These are phyloP conservation scores for Xylariaceae sp. DNA, from an alignment of 2,329 filamentous ascomycete species.

Conservation along the genomic window DNA sequence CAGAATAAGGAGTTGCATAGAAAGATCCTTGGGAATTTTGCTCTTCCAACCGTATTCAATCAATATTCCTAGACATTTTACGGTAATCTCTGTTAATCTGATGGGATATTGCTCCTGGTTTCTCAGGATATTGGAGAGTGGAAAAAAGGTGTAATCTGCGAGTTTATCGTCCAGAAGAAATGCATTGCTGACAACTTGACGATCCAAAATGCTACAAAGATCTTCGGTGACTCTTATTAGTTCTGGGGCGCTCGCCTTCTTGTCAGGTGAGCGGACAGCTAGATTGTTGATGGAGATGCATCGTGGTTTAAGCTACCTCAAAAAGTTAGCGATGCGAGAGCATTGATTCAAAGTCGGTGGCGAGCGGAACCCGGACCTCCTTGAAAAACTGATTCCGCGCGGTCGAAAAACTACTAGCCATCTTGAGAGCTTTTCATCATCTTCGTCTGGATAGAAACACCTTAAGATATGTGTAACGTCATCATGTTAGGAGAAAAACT, in stretches of 20 bases:
- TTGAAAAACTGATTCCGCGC: constrained; percentile 38
- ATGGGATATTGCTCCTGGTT: constrained; percentile 72
- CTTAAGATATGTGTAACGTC: background rate
- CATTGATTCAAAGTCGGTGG: background rate
- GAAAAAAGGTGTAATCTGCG: constrained; percentile 94
- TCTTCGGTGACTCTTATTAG: constrained; percentile 50
- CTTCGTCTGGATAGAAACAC: background rate
- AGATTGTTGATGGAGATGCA: constrained; percentile 64
- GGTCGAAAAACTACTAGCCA: constrained; percentile 28
- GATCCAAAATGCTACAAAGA: constrained; percentile 50
- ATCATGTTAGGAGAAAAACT: background rate
- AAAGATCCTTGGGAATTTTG: constrained; percentile 70
- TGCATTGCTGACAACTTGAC: constrained; percentile 47
- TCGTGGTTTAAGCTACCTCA: constrained; percentile 60
- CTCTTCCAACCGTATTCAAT: constrained; percentile 78
- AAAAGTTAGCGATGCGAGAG: constrained; percentile 12
- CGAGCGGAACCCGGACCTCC: constrained; percentile 29
- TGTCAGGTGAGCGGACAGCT: constrained; percentile 52
- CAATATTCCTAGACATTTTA: constrained; percentile 75
- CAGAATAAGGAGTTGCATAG: constrained; percentile 82
- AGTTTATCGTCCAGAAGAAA: constrained; percentile 74
- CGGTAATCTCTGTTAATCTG: constrained; percentile 71
- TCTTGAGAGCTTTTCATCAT: constrained; percentile 22
- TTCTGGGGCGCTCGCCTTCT: constrained; percentile 44
- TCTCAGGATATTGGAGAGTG: constrained; percentile 83